Conservation (phyloP, 768 basidiomycete species). For the Hypsizygus marmoreus region DNA sequence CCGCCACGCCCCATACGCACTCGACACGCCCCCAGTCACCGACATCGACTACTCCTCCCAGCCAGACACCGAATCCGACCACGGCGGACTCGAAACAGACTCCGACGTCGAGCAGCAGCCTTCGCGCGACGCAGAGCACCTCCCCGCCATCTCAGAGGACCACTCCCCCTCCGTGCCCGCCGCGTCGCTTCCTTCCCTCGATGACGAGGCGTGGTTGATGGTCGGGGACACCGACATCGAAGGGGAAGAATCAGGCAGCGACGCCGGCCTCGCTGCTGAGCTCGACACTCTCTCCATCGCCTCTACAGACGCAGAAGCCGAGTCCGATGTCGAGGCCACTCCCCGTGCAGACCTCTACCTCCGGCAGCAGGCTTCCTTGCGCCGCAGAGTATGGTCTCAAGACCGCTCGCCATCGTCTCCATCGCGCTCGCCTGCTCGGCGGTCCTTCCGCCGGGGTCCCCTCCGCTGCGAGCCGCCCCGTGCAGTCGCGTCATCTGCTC, state of each 20-base stretch:
- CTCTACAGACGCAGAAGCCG: constrained; percentile 15
- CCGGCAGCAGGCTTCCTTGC: constrained; percentile 34
- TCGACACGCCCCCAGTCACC: constrained; percentile 76
- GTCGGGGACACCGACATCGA: constrained; percentile 33
- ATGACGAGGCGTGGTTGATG: constrained; percentile 38
- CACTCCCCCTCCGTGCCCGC: constrained; percentile 6
- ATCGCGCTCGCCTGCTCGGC: constrained; percentile 50
- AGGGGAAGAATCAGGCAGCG: constrained; percentile 27
- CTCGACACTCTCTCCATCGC: constrained; percentile 35
- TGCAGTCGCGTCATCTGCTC: constrained; percentile 5
- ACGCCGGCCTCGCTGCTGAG: constrained; percentile 30
- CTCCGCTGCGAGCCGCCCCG: constrained; percentile 10
- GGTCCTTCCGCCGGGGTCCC: constrained; percentile 31
- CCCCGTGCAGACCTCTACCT: constrained; percentile 27
- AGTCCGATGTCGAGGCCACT: constrained; percentile 1
- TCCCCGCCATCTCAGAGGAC: constrained; percentile 29
- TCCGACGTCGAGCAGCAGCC: constrained; percentile 48
- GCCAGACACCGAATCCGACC: constrained; percentile 53
- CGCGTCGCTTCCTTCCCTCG: constrained; percentile 2
- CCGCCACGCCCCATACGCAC: constrained; percentile 35
- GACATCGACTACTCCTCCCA: constrained; percentile 62
- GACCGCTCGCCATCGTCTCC: constrained; percentile 49
- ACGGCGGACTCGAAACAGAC: constrained; percentile 47
- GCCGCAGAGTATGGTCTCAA: constrained; percentile 29
- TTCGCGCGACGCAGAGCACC: constrained; percentile 27